Percentiles rank a stretch among this genome's conserved stretches.
phyloP scores from a whole-genome alignment of 2,329 filamentous ascomycete genomes.

The Amauroascus niger region DNA sequence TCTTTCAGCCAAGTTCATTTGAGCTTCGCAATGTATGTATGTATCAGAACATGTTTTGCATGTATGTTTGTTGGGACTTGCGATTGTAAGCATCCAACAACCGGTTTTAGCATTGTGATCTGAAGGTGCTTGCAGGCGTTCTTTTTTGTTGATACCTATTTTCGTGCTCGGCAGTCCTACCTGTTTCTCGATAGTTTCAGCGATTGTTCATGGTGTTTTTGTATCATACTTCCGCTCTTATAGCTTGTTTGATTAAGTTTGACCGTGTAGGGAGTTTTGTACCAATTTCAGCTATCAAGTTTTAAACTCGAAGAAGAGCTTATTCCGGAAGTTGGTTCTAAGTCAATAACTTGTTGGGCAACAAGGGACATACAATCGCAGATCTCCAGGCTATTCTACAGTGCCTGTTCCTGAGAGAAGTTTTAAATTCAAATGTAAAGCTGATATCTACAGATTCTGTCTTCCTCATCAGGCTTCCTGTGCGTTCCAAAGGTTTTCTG shows the following conservation, averaged over 20 bases:
- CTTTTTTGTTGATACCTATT: background rate
- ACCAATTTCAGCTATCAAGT: background rate
- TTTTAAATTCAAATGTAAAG: background rate
- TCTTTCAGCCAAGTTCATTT: background rate
- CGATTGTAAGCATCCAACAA: background rate
- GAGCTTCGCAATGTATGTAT: background rate
- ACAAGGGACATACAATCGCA: too few relatives aligned
- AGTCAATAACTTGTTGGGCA: background rate
- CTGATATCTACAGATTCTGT: background rate
- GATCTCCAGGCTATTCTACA: background rate
- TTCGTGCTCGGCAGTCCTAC: background rate
- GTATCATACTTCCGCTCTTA: background rate
- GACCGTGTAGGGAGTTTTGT: background rate
- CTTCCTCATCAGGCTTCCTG: background rate
- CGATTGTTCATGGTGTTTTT: background rate
- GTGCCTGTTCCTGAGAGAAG: background rate
- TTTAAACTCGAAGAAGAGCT: background rate
- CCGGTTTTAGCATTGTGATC: background rate
- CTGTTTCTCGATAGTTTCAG: background rate
- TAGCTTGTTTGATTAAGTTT: background rate
- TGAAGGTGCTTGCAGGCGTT: background rate
- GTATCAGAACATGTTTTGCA: background rate
- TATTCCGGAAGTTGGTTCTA: too few relatives aligned
- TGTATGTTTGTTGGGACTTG: background rate
- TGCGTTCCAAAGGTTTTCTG: constrained; percentile 42